Conservation (phyloP, 768 basidiomycete species). For the Pulveroboletus ravenelii region DNA sequence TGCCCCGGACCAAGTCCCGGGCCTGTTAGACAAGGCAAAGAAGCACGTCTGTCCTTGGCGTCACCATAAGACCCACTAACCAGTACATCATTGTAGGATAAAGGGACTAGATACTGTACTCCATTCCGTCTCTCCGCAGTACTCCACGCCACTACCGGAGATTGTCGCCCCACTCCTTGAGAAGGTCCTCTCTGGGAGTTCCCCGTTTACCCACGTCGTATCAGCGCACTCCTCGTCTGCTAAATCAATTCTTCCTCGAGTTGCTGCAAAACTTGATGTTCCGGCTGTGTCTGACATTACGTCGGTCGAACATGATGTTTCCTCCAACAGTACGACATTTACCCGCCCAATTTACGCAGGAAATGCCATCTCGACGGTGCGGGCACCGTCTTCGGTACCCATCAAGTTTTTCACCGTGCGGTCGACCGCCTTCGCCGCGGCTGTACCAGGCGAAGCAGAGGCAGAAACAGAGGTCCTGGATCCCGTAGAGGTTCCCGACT, state of each 20-base stretch:
- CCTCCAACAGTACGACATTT: conserved; percentile 76
- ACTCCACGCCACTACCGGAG: conserved; percentile 69
- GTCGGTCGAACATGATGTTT: conserved; percentile 65
- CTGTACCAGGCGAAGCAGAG: conserved; percentile 42
- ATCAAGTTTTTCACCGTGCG: conserved; percentile 96
- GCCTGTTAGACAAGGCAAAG: conserved; percentile 70
- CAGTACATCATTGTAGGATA: conserved; percentile 39
- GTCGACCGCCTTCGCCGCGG: conserved; percentile 82
- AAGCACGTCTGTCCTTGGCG: conserved; percentile 46
- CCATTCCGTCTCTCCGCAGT: conserved; percentile 66
- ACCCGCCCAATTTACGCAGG: conserved; percentile 96
- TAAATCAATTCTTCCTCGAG: conserved; percentile 89
- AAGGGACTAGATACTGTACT: conserved; percentile 64
- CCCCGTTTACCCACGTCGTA: conserved; percentile 83
- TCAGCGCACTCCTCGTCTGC: conserved; percentile 89
- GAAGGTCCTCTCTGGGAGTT: conserved; percentile 57
- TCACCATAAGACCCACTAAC: conserved; percentile 7
- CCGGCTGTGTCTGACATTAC: conserved; percentile 91
- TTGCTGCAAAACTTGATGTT: conserved; percentile 83
- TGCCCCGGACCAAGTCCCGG: conserved; percentile 59
- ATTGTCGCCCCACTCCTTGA: conserved; percentile 78
- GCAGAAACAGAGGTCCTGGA: conserved; percentile 61
- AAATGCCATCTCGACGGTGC: conserved; percentile 92
- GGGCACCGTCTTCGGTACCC: conserved; percentile 66
- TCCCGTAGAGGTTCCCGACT: conserved; percentile 54